Conservation (phyloP, 768 basidiomycete species). For the Filobasidium floriforme region DNA sequence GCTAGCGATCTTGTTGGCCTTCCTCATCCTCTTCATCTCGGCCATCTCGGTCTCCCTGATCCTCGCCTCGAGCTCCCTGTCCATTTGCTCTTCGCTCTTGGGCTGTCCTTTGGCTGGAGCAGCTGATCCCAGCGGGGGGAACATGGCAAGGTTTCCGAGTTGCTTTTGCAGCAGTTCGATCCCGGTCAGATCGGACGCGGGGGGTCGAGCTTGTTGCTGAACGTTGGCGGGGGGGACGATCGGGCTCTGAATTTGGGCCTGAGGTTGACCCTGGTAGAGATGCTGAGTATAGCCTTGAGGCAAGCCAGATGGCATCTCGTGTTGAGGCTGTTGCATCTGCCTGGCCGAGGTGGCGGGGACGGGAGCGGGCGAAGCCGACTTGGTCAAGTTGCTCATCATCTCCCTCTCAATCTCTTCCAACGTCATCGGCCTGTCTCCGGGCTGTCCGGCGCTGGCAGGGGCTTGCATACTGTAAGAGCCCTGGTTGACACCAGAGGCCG, state of each 20-base stretch:
- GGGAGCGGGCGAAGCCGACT: background rate
- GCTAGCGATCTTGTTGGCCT: constrained; percentile 36
- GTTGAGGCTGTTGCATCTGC: background rate
- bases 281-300: constrained; percentile 14
- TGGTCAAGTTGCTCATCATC: constrained; percentile 31
- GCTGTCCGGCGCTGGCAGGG: background rate
- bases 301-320: background rate
- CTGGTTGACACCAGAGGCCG: too few relatives aligned
- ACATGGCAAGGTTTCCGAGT: constrained; percentile 12
- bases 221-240: background rate
- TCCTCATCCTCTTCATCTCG: constrained; percentile 28
- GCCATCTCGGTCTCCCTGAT: constrained; percentile 32
- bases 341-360: background rate
- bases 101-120: background rate
- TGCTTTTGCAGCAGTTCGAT: constrained; percentile 7
- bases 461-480: too few relatives aligned
- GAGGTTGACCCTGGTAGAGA: constrained; percentile 5
- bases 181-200: constrained; percentile 7
- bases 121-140: constrained; percentile 9
- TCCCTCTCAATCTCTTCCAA: constrained; percentile 40
- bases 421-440: constrained; percentile 25
- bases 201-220: constrained; percentile 6
- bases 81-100: constrained; percentile 22
- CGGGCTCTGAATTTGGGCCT: background rate
- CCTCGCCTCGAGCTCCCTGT: constrained; percentile 28